Base-by-base conservation (phyloP, 768 basidiomycete species). In the Rhodotorula toruloides region DNA sequence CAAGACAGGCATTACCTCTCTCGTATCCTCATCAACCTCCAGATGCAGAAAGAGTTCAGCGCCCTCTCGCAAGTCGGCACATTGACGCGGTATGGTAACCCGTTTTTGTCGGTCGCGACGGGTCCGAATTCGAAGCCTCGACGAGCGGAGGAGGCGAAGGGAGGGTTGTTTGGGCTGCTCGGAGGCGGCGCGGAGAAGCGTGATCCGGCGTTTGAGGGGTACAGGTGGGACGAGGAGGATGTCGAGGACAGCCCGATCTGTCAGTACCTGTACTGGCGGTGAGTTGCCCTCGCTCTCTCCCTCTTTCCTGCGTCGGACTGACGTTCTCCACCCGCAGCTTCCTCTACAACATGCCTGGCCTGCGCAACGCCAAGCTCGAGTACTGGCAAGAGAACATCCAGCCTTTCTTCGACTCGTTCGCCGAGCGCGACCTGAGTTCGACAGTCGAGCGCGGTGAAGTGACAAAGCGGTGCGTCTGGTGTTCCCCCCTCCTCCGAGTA, bases 81-180 rank as follows among this genome's bases (percentile, higher is more conserved):
- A 3, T 58, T 72, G 4, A 42, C 64, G 7, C 37, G 36, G 19
- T 72, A 72, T 58, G 71, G 67, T 10, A 13, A 43, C 3, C 71
- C 71, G 2, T 72, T 63, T 44, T 44, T 58, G 9, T 54, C 67
- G 2, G 21, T 56, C 52, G 63, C 71, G 22, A 67, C 63, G 54
- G 70, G 70, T 4, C 70, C 70, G 6, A 67, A 67, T 46, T 71
- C 70, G 19, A n/a, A n/a, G n/a, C n/a, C n/a, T n/a, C n/a, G n/a
- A n/a, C n/a, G n/a, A n/a, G n/a, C n/a, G n/a, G n/a, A n/a, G n/a
- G n/a, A n/a, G n/a, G n/a, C n/a, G n/a, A n/a, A n/a, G n/a, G n/a
- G n/a, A n/a, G n/a, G n/a, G n/a, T 46, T 65, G 43, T 43, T 70
- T 36, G 27, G 59, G 8, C 42, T 53, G 21, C 22, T 68, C 16